Evolutionary conservation across 1,284 basidiomycete genomes (phyloP).

Genomic region (Sparassis latifolia): DNA sequence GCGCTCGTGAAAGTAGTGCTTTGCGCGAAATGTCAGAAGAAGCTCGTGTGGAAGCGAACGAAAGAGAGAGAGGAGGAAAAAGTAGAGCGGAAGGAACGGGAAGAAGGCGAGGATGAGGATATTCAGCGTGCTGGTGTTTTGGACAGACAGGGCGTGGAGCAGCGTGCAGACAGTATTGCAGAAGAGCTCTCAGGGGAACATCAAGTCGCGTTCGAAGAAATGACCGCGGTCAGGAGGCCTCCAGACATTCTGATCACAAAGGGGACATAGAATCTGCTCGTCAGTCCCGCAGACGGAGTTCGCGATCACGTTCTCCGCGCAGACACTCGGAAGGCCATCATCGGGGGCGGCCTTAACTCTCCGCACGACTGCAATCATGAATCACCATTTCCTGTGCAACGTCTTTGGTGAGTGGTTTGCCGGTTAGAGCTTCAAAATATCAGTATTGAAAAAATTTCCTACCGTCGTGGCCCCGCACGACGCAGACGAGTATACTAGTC

Average conservation of each 20-base stretch:
- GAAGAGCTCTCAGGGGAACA: background rate
- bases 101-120: background rate
- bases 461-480: no score
- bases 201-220: background rate
- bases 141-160: background rate
- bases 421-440: no score
- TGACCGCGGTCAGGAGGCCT: background rate
- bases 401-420: no score
- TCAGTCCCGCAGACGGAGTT: background rate
- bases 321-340: no score
- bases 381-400: no score
- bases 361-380: no score
- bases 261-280: no score
- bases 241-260: no score
- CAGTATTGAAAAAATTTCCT: no score
- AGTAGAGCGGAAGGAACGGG: background rate
- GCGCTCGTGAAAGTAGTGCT: constrained; percentile 87
- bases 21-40: constrained; percentile 71
- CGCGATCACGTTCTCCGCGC: background rate
- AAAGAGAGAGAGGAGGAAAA: constrained; percentile 47
- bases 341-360: no score
- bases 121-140: background rate
- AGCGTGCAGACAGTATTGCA: no score
- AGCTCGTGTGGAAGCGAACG: constrained; percentile 80
- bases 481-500: no score